These are phyloP conservation scores for Xanthoconium separans DNA, from an alignment of 1,284 basidiomycete species.

Conservation along the genomic window DNA sequence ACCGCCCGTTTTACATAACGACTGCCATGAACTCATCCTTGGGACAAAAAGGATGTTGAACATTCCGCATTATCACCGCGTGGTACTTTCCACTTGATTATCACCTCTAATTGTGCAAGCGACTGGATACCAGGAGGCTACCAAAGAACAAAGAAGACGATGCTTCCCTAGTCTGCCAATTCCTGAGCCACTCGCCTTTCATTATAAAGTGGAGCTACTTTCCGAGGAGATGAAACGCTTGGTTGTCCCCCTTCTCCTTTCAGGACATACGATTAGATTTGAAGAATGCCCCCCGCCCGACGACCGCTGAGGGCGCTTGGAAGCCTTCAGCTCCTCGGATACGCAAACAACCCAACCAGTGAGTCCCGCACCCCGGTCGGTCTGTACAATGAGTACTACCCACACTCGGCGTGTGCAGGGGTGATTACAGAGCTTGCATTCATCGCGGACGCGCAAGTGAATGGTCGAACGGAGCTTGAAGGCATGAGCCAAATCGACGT, in stretches of 20 bases:
- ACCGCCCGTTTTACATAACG: too few relatives aligned
- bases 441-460: slow-evolving; percentile 18
- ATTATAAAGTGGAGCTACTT: slow-evolving; percentile 14
- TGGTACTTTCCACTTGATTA: neutral
- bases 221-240: neutral
- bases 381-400: neutral
- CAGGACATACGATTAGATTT: neutral
- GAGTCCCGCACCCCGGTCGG: slow-evolving; percentile 5
- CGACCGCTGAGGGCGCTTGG: slow-evolving; percentile 21
- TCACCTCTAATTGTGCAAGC: neutral
- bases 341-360: slow-evolving; percentile 31
- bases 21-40: too few relatives aligned
- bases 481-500: neutral
- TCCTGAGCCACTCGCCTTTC: neutral
- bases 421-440: slow-evolving; percentile 31
- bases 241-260: neutral
- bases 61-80: neutral
- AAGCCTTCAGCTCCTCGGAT: slow-evolving; percentile 20
- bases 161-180: neutral
- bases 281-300: slow-evolving; percentile 27
- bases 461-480: neutral
- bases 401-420: slow-evolving; percentile 12
- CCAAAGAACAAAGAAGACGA: neutral
- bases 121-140: slow-evolving; percentile 10
- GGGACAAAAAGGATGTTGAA: slow-evolving; percentile 3